Evolutionary conservation across 1,284 basidiomycete species (phyloP).

Genomic region (Anthracocystis panici-leucophaei): DNA sequence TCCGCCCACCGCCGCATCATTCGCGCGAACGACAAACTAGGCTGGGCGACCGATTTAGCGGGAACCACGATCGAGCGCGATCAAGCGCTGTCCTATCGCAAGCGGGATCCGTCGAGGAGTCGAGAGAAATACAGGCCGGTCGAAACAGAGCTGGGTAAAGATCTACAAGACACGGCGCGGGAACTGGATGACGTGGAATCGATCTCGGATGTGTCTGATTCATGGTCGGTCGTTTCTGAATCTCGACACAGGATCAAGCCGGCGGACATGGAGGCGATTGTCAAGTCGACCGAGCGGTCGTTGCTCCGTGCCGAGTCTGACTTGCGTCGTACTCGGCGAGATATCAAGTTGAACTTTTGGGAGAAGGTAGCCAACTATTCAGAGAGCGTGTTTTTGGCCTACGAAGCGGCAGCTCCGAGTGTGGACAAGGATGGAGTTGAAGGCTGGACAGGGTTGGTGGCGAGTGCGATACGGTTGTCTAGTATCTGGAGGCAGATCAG

Average conservation of each 20-base stretch:
- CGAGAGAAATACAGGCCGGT: neutral
- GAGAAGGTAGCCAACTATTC: conserved; percentile 38
- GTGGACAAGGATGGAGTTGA: conserved; percentile 54
- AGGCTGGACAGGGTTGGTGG: conserved; percentile 43
- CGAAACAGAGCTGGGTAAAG: conserved; percentile 18
- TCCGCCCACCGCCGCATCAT: conserved; percentile 46
- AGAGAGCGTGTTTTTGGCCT: conserved; percentile 45
- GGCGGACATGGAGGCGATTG: conserved; percentile 7
- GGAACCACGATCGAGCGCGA: conserved; percentile 27
- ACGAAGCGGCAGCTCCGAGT: conserved; percentile 48
- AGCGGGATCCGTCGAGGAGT: conserved; percentile 20
- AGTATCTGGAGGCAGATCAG: conserved; percentile 34
- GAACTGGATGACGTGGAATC: conserved; percentile 34
- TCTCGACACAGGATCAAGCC: conserved; percentile 1
- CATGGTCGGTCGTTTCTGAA: conserved; percentile 30
- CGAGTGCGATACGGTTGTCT: conserved; percentile 40
- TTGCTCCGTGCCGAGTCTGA: conserved; percentile 42
- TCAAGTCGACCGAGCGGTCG: conserved; percentile 33
- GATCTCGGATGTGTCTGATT: conserved; percentile 14
- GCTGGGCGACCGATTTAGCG: conserved; percentile 34
- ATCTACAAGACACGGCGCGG: conserved; percentile 20
- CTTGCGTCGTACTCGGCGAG: conserved; percentile 15
- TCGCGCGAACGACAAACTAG: conserved; percentile 43
- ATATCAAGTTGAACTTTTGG: conserved; percentile 29
- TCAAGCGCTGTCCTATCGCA: conserved; percentile 31